Evolutionary conservation across 805 yeast species (phyloP).

Genomic region (Candida mattraensis): DNA sequence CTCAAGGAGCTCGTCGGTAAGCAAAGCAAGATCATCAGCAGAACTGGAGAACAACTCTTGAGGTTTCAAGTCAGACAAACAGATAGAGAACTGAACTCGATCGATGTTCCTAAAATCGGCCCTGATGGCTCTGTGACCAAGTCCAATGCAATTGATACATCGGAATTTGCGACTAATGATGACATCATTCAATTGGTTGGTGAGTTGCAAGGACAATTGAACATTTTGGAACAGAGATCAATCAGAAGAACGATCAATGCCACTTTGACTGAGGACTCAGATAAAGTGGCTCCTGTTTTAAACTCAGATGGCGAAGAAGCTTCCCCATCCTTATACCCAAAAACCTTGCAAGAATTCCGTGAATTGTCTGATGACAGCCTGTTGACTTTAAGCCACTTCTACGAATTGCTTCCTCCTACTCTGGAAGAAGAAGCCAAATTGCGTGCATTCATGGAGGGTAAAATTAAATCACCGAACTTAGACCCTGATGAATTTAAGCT

Average conservation of each 20-base stretch:
- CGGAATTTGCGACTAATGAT: conserved; percentile 73
- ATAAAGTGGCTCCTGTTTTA: conserved; percentile 64
- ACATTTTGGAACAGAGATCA: conserved; percentile 72
- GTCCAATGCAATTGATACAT: conserved; percentile 36
- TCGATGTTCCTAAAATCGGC: conserved; percentile 25
- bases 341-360: conserved; percentile 52
- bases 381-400: conserved; percentile 62
- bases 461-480: conserved; percentile 41
- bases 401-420: conserved; percentile 72
- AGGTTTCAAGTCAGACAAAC: conserved; percentile 64
- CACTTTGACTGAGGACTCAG: conserved; percentile 41
- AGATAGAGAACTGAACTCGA: conserved; percentile 28
- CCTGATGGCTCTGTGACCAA: conserved; percentile 15
- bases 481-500: conserved; percentile 28
- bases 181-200: conserved; percentile 86
- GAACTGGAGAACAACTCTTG: conserved; percentile 79
- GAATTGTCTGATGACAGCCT: conserved; percentile 45
- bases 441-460: conserved; percentile 52
- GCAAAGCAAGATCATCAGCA: conserved; percentile 64
- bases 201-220: conserved; percentile 87
- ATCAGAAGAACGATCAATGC: conserved; percentile 70
- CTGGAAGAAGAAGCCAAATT: conserved; percentile 51
- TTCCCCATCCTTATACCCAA: conserved; percentile 52
- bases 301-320: conserved; percentile 79
- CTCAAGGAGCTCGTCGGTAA: conserved; percentile 57